A percentile compares a stretch with the other conserved stretches of the same genome.
Evolutionary conservation across 2,329 filamentous ascomycete species (phyloP).

Genomic region (Meredithiella fracta): DNA sequence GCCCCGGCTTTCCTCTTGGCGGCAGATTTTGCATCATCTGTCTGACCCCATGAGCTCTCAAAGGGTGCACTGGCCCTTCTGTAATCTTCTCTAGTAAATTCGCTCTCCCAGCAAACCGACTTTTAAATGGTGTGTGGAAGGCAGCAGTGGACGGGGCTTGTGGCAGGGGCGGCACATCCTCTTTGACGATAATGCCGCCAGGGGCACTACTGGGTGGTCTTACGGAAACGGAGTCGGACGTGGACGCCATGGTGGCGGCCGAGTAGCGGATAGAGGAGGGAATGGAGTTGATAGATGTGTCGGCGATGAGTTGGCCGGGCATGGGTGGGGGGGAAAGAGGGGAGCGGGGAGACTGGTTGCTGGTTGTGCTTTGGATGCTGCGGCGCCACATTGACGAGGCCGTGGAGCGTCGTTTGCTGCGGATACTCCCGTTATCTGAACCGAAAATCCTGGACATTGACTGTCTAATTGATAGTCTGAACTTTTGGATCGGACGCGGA

Average conservation of each 20-base stretch:
- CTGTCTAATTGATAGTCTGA: too few species aligned
- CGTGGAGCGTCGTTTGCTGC: background rate
- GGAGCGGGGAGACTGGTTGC: background rate
- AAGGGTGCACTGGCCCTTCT: constrained; percentile 3
- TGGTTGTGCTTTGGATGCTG: background rate
- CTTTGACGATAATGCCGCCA: background rate
- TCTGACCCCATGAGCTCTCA: background rate
- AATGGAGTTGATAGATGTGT: background rate
- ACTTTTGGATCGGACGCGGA: background rate
- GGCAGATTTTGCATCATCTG: background rate
- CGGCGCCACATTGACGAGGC: constrained; percentile 7
- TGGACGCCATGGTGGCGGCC: background rate
- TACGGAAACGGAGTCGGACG: constrained; percentile 5
- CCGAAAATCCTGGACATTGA: too few species aligned
- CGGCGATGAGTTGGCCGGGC: constrained; percentile 1
- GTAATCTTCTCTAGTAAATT: constrained; percentile 7
- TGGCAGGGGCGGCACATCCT: background rate
- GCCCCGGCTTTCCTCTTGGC: background rate
- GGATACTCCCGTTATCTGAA: background rate
- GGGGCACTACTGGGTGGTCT: constrained; percentile 3
- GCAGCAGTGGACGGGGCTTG: background rate
- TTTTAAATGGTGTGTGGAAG: constrained; percentile 6
- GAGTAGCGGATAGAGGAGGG: too few species aligned
- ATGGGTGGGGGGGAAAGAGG: constrained; percentile 5
- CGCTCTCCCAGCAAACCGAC: constrained; percentile 8